Evolutionary conservation across 208 protist genomes (phyloP).

Genomic region (Strigomonas culicis): DNA sequence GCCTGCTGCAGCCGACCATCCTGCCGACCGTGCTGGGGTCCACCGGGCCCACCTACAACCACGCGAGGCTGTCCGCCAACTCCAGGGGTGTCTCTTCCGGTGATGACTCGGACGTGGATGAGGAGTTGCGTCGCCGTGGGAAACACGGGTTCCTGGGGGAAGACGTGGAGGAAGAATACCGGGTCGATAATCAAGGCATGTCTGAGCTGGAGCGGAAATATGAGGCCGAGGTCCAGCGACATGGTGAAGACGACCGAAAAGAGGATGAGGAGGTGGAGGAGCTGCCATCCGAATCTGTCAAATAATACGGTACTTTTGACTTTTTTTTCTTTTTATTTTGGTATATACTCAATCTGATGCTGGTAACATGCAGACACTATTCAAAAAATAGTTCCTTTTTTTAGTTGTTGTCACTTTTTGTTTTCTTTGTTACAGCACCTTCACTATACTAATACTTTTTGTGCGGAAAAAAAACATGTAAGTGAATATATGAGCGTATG

Average conservation of each 20-base stretch:
- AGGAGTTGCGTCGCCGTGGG: slow-evolving; percentile 9
- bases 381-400: background rate
- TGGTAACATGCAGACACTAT: background rate
- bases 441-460: background rate
- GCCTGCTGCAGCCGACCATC: slow-evolving; percentile 31
- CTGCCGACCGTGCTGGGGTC: slow-evolving; percentile 13
- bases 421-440: slow-evolving; percentile 14
- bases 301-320: no score
- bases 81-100: slow-evolving; percentile 15
- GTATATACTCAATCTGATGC: no score
- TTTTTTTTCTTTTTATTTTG: slow-evolving; percentile 10
- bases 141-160: background rate
- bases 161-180: background rate
- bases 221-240: background rate
- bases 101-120: slow-evolving; percentile 18
- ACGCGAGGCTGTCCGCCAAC: background rate
- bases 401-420: slow-evolving; percentile 9
- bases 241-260: background rate
- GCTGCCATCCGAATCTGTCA: background rate
- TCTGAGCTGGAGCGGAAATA: background rate
- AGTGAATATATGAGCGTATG: background rate
- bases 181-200: background rate
- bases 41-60: background rate
- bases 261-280: background rate
- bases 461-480: background rate